Evolutionary conservation across 1,139 yeast species (phyloP).

Genomic region (Lodderomyces oxycetoniae): DNA sequence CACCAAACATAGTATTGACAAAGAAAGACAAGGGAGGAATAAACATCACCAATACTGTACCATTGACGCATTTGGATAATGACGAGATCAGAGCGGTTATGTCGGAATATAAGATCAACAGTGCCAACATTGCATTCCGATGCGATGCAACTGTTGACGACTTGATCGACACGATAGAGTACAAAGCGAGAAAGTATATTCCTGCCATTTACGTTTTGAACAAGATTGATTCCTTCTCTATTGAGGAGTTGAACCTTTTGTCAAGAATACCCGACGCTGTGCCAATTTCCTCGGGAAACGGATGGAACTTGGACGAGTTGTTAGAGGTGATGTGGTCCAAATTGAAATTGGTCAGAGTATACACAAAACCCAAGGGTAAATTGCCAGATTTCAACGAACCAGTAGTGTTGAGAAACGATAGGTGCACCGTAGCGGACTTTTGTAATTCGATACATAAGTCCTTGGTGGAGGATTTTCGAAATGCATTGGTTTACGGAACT

Average conservation of each 20-base stretch:
- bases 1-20: conserved; percentile 87
- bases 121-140: conserved; percentile 95
- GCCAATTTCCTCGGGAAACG: conserved; percentile 91
- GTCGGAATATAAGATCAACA: conserved; percentile 89
- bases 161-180: conserved; percentile 89
- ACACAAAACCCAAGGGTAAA: conserved; percentile 94
- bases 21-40: conserved; percentile 96
- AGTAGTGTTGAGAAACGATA: conserved; percentile 77
- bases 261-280: conserved; percentile 94
- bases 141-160: conserved; percentile 98
- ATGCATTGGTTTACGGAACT: conserved; percentile 85
- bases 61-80: conserved; percentile 82
- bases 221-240: conserved; percentile 90
- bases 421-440: conserved; percentile 88
- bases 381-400: conserved; percentile 94
- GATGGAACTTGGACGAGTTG: conserved; percentile 95
- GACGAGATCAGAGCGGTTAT: conserved; percentile 95
- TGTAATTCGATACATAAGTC: conserved; percentile 96
- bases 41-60: conserved; percentile 88
- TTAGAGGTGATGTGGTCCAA: conserved; percentile 93
- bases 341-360: conserved; percentile 84
- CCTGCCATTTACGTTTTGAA: conserved; percentile 93
- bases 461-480: conserved; percentile 86
- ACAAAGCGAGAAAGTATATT: conserved; percentile 81
- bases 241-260: conserved; percentile 85